Evolutionary conservation across 2,329 filamentous ascomycete genomes (phyloP), one percentile per base, ranked within the genome.

Genomic region (Helicocarpus griseus): DNA sequence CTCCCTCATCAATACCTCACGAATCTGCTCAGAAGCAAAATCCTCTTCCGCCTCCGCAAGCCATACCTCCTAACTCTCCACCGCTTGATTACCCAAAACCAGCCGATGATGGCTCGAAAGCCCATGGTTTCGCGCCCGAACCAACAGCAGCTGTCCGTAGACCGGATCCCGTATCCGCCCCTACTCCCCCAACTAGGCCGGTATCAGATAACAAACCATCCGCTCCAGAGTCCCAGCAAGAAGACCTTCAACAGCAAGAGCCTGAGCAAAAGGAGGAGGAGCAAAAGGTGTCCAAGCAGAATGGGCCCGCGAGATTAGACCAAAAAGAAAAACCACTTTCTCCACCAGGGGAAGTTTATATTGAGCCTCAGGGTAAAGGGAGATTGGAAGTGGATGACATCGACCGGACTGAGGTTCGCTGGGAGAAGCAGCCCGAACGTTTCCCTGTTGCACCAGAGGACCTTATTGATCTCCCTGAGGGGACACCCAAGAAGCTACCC

Each of bases 391-490:
- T 70, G 47, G 57, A 60, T 52, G 58, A 62, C 26, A 28, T 56
- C 44, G 54, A 56, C 7, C 59, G 58, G 21, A 57, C 64, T 19
- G 61, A 65, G 8, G 68, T 82, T 28, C 84, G 89, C 61, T 97
- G 91, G 91, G 71, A 72, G 51, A 88, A 85, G 65, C 77, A 80
- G 56, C 72, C 76, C 2, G 89, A 95, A 65, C 77, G 86, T 63
- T 97, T 87, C 69, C 90, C 93, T 0, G 70, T 97, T 2, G 74
- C 82, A 6, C 69, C 77, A 2, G 79, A 82, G 53, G 83, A 85
- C 17, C 73, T 95, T 50, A 89, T 90, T 87, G 90, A 91, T 4
- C 52, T 65, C 19, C 64, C 61, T 13, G 54, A 53, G 13, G 62
- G 60, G 1, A 39, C 50, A 13, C 58, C 61, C 11, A 57, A 59